phyloP scores from a whole-genome alignment of 306 rosid genomes.

The Trichosanthes cucumerina region DNA sequence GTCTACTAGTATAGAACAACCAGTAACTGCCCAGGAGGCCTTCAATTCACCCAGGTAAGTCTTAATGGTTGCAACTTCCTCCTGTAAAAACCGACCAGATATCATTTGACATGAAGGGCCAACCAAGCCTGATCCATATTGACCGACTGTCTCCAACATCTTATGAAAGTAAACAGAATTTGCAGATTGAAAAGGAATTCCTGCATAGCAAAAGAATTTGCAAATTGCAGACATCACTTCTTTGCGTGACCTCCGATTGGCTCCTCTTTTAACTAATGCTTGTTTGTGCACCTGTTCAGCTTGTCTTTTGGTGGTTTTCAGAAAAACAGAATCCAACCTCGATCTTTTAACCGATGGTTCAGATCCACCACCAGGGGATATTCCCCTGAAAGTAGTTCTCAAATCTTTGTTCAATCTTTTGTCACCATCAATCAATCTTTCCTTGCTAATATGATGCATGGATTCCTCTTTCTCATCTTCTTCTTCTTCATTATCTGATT shows the following conservation, averaged over 20 bases:
- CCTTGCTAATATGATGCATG: conserved; percentile 47
- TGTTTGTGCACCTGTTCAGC: conserved; percentile 56
- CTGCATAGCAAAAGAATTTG: conserved; percentile 88
- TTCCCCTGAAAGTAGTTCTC: conserved; percentile 42
- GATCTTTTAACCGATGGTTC: conserved; percentile 76
- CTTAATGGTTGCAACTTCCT: conserved; percentile 61
- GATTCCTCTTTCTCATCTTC: conserved; percentile 52
- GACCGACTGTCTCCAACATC: conserved; percentile 86
- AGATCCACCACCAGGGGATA: conserved; percentile 43
- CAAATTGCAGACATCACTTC: conserved; percentile 80
- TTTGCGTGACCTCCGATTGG: conserved; percentile 49
- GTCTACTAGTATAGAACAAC: conserved; percentile 81
- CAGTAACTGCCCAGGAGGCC: conserved; percentile 82
- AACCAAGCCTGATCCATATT: conserved; percentile 62
- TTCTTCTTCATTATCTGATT: conserved; percentile 67
- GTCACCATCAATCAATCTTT: conserved; percentile 45
- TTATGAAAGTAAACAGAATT: conserved; percentile 72
- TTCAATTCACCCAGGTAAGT: conserved; percentile 56
- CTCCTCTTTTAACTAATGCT: conserved; percentile 40
- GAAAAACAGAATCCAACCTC: conserved; percentile 73
- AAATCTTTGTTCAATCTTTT: conserved; percentile 54
- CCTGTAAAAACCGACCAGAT: conserved; percentile 61
- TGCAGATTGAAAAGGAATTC: conserved; percentile 79
- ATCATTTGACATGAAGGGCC: conserved; percentile 64
- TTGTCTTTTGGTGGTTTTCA: conserved; percentile 51